Evolutionary conservation across 345 rosid species (phyloP).

Genomic region (Eucalyptus decipiens): DNA sequence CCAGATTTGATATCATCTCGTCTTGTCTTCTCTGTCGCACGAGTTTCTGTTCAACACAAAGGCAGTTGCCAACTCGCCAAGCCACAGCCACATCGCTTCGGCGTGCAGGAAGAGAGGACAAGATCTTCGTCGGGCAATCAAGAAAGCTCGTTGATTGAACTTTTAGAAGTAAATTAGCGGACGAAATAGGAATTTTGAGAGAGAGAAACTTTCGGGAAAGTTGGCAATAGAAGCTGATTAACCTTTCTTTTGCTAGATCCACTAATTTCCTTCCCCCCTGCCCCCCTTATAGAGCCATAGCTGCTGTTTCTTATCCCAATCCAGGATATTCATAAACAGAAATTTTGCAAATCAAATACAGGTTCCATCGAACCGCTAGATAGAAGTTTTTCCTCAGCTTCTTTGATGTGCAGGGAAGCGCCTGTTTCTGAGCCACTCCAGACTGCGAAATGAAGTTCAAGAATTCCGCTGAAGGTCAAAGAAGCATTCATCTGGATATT

Average conservation of each 20-base stretch:
- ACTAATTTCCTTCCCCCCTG: too few relatives aligned
- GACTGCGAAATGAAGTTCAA: background rate
- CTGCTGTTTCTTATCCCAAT: background rate
- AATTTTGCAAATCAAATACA: background rate
- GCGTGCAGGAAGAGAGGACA: background rate
- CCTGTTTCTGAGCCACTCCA: background rate
- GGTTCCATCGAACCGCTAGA: background rate
- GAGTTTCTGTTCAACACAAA: background rate
- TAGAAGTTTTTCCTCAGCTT: background rate
- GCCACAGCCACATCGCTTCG: background rate
- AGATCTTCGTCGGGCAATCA: background rate
- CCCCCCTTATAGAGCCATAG: background rate
- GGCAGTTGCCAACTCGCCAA: too few relatives aligned
- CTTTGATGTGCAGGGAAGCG: background rate
- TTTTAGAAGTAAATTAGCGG: background rate
- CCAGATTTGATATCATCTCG: too few relatives aligned
- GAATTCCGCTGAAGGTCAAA: background rate
- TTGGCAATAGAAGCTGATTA: background rate
- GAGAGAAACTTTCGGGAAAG: background rate
- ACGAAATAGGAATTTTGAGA: background rate
- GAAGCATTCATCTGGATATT: background rate
- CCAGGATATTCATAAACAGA: background rate
- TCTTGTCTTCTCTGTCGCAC: too few relatives aligned
- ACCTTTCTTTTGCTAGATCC: background rate
- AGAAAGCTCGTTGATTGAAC: background rate